phyloP scores from a whole-genome alignment of 805 yeast species.

The Komagataella phaffii region DNA sequence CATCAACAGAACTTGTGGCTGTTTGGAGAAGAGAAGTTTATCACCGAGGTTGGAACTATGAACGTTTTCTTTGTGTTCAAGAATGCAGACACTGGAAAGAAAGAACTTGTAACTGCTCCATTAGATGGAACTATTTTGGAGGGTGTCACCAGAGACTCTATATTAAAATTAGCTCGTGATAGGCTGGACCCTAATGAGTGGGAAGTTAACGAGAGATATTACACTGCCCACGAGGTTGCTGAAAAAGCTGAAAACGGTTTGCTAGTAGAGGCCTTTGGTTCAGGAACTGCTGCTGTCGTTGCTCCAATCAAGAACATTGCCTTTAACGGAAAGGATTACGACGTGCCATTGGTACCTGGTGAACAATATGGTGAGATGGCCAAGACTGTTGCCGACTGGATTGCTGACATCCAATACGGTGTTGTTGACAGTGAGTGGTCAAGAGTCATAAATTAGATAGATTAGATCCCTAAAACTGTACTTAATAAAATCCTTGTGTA shows the following conservation, averaged over 20 bases:
- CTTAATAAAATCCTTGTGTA: not conserved
- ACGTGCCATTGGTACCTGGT: conserved; percentile 72
- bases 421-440: conserved; percentile 52
- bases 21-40: conserved; percentile 75
- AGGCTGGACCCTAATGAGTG: conserved; percentile 67
- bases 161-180: conserved; percentile 63
- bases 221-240: conserved; percentile 66
- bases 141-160: conserved; percentile 92
- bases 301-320: conserved; percentile 86
- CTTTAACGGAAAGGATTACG: conserved; percentile 58
- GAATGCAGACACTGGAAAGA: conserved; percentile 63
- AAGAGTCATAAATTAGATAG: conserved; percentile 12
- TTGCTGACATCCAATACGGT: conserved; percentile 85
- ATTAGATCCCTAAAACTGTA: not conserved
- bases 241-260: conserved; percentile 71
- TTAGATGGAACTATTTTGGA: conserved; percentile 93
- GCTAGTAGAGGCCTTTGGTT: conserved; percentile 87
- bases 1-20: conserved; percentile 95
- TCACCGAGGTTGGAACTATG: conserved; percentile 98
- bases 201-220: conserved; percentile 74
- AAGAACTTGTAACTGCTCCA: conserved; percentile 92
- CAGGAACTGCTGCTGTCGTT: conserved; percentile 97
- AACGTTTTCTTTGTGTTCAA: conserved; percentile 82
- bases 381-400: conserved; percentile 70
- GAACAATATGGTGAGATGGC: conserved; percentile 73